Conservation (phyloP, 352 stramenopile genomes). For the Phytophthora quininea region DNA sequence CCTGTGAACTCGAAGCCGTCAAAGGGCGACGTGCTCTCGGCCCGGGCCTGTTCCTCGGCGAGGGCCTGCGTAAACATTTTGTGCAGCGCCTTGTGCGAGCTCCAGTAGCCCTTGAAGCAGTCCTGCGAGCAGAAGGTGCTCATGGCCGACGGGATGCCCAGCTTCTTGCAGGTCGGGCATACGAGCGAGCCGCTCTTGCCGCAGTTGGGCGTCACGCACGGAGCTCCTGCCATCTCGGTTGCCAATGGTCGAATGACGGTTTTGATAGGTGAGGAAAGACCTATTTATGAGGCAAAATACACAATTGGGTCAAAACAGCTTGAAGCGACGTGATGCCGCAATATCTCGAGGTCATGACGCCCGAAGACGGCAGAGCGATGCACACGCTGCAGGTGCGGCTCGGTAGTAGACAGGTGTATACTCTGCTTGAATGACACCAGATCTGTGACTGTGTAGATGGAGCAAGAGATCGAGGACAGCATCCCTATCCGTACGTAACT, state of each 20-base stretch:
- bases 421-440: not conserved
- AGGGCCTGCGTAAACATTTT: slow-evolving; percentile 92
- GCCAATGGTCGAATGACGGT: slow-evolving; percentile 29
- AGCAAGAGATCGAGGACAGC: no score
- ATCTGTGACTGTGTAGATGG: slow-evolving; percentile 5
- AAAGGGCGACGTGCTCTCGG: slow-evolving; percentile 34
- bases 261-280: no score
- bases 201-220: slow-evolving; percentile 80
- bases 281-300: no score
- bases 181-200: slow-evolving; percentile 83
- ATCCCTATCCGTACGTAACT: no score
- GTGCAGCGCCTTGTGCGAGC: slow-evolving; percentile 96
- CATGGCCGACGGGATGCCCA: slow-evolving; percentile 84
- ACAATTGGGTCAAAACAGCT: slow-evolving; percentile 1
- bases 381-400: not conserved
- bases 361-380: slow-evolving; percentile 1
- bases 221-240: slow-evolving; percentile 32
- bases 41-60: slow-evolving; percentile 33
- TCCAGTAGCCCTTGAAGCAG: slow-evolving; percentile 97
- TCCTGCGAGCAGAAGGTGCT: slow-evolving; percentile 94
- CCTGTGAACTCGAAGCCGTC: slow-evolving; percentile 83
- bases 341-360: slow-evolving; percentile 39
- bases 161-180: slow-evolving; percentile 93
- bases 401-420: no score
- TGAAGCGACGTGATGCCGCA: slow-evolving; percentile 32